Evolutionary conservation across 371 early-diverging fungal genomes (phyloP), one percentile per base, ranked within the genome.

Genomic region (Mortierella sp.): DNA sequence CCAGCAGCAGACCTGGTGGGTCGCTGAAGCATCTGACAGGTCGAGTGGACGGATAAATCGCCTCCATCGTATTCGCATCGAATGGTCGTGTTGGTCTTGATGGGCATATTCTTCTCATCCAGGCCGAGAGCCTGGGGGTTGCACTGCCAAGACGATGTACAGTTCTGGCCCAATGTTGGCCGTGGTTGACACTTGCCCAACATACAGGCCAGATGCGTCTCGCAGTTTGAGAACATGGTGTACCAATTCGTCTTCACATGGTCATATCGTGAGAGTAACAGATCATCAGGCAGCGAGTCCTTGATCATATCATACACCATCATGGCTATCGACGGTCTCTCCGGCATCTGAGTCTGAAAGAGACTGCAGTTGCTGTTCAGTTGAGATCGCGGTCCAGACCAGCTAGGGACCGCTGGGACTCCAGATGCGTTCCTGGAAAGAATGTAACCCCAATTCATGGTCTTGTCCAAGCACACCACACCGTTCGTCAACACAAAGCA

Each of bases 71-170:
- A 14, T 64, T 74, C 7, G 69, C 56, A n/a, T n/a, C n/a, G n/a
- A n/a, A n/a, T n/a, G n/a, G n/a, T n/a, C n/a, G n/a, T n/a, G n/a
- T n/a, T n/a, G 0, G 54, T 51, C 27, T 61, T 26, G 26, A 74
- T 68, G 1, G 69, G 68, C 2, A 30, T 24, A 19, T 74, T 74
- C 54, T 59, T 57, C 30, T 60, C 74, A 38, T 74, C 56, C 48
- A 74, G 69, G 10, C 74, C 74, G 27, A 74, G 34, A 2, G 74
- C 74, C 30, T 43, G 58, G 0, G 74, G 54, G 23, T 74, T 74
- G n/a, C 74, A 74, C 24, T 74, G 69, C 74, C 74, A 74, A 10
- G 64, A 68, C 18, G 74, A 58, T 19, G 60, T 64, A 34, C 74
- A 74, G 24, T 50, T 45, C 38, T 74, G 61, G 16, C 65, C 65